Conservation (phyloP, 768 basidiomycete genomes). For the Tylopilus sp. region DNA sequence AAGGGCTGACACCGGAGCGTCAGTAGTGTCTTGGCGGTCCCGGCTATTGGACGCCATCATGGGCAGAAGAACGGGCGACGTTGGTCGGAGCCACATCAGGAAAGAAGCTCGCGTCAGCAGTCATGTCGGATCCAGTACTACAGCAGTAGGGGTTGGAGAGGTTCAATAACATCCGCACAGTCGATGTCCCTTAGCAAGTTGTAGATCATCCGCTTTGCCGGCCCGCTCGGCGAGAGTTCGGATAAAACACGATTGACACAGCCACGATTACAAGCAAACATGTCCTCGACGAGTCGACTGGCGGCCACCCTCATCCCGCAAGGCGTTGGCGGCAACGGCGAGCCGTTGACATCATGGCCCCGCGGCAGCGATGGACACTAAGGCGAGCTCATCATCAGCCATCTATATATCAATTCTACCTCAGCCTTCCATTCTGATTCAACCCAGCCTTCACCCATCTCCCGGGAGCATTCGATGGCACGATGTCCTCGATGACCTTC, state of each 20-base stretch:
- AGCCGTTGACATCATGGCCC: conserved; percentile 2
- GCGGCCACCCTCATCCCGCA: conserved; percentile 11
- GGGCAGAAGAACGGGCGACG: not conserved
- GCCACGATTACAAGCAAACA: not conserved
- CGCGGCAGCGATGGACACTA: conserved; percentile 11
- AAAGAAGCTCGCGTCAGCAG: not conserved
- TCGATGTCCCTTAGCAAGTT: not conserved
- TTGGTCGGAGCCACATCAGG: not conserved
- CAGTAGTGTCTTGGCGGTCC: not conserved
- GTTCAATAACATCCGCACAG: not conserved
- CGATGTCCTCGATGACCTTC: conserved; percentile 34
- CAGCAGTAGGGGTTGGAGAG: too few relatives aligned
- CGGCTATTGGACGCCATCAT: not conserved
- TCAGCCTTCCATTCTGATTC: conserved; percentile 14
- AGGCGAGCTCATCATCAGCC: not conserved
- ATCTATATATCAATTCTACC: not conserved
- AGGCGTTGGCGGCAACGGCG: not conserved
- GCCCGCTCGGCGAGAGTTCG: too few relatives aligned
- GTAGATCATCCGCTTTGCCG: too few relatives aligned
- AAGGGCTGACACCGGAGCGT: conserved; percentile 4
- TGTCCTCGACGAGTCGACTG: not conserved
- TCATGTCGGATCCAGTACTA: not conserved
- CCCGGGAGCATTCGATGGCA: conserved; percentile 17
- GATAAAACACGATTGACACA: not conserved
- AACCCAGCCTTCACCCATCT: conserved; percentile 1